These are phyloP conservation scores for Candida boleticola DNA, from an alignment of 805 yeast genomes.

Conservation along the genomic window DNA sequence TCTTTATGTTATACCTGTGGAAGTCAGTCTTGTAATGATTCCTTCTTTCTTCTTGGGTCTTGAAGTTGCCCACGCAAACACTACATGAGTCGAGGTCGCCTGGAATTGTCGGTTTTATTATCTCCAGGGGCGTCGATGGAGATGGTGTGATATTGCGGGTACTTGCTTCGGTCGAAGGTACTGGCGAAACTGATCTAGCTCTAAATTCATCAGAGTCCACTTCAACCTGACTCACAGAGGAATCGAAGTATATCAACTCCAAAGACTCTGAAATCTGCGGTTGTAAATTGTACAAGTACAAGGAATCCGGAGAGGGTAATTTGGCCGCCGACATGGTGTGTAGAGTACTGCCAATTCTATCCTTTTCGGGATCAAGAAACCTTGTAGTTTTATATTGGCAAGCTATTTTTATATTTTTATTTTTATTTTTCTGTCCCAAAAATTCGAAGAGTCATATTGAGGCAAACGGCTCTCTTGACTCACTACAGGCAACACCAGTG, in stretches of 20 bases:
- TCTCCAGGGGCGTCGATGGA: not conserved
- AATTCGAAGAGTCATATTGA: not conserved
- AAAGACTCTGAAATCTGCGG: slow-evolving; percentile 42
- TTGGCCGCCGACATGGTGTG: not conserved
- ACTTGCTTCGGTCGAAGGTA: too few relatives aligned
- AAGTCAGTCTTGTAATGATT: slow-evolving; percentile 58
- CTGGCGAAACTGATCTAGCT: not conserved
- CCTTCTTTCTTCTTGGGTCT: slow-evolving; percentile 16
- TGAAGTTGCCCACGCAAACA: slow-evolving; percentile 5
- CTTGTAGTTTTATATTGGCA: not conserved
- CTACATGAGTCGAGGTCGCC: slow-evolving; percentile 17
- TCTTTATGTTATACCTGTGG: slow-evolving; percentile 58
- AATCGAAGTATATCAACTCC: slow-evolving; percentile 55
- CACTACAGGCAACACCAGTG: too few relatives aligned
- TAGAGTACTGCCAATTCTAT: not conserved
- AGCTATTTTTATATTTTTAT: not conserved
- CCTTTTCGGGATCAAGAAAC: not conserved
- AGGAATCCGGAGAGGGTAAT: slow-evolving; percentile 6
- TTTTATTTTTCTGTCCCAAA: not conserved
- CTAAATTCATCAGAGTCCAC: slow-evolving; percentile 7
- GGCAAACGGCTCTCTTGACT: too few relatives aligned
- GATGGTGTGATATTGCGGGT: not conserved
- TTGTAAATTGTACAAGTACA: slow-evolving; percentile 50
- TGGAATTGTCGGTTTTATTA: not conserved
- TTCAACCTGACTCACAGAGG: slow-evolving; percentile 39